Base-by-base conservation (phyloP, 2,329 filamentous ascomycete genomes). In the Calonectria pauciramosa region DNA sequence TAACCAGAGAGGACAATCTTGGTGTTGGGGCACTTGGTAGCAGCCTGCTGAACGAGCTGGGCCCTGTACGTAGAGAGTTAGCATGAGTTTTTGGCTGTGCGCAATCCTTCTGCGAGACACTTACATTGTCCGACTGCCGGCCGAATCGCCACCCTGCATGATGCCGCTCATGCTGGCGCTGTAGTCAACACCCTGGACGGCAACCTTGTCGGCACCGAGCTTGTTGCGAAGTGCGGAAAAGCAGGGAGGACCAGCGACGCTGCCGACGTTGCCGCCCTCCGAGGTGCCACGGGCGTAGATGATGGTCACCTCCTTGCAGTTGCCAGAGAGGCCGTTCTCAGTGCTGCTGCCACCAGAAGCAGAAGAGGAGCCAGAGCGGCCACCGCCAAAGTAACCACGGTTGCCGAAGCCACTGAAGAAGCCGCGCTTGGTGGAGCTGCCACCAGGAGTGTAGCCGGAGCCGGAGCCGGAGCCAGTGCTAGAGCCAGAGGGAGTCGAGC, bases 251-350 rank as follows among this genome's bases (percentile, higher is more conserved):
- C 90, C 90, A 2, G 87, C 85, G 8, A 87, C 74, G 30, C 79
- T 80, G 28, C 90, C 90, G 65, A 91, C 87, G 77, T 90, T 91
- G 51, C 89, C 89, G 1, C 75, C 44, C 81, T 91, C 89, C 8
- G 86, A 87, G 5, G 90, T 91, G 11, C 90, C 90, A 23, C 90
- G 87, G n/a, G 90, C 90, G 77, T 89, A 91, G 77, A 92, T 87
- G 67, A 91, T 82, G 10, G 89, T 91, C 75, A 89, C 85, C 38
- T 74, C 76, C 70, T 81, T 81, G 76, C 79, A 81, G 9, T 65
- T 78, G 11, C 79, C 79, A 3, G 59, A 71, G 64, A 81, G 79
- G 2, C 74, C 79, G 73, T 81, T 81, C 72, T 76, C 77, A 1
- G 78, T 79, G n/a, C 71, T 75, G 60, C 78, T 66, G 5, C 71